These are phyloP conservation scores for Acrodontium crateriforme DNA, from an alignment of 2,329 filamentous ascomycete genomes.

Conservation along the genomic window DNA sequence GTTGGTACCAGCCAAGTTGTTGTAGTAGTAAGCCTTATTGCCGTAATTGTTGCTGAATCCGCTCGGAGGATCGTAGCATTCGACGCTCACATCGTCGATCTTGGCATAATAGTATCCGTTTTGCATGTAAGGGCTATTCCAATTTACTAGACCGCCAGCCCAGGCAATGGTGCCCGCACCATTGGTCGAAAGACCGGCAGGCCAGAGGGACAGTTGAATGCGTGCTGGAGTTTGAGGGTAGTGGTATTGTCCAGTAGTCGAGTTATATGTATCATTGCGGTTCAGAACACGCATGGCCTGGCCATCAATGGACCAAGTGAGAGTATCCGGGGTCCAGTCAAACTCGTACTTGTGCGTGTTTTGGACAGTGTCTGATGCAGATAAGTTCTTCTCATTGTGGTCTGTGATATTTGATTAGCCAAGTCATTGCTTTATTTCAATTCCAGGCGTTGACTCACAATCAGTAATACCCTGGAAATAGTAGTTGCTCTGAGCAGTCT, in stretches of 20 bases:
- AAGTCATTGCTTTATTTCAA: background rate
- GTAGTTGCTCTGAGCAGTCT: slow-evolving; percentile 79
- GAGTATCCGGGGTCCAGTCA: slow-evolving; percentile 74
- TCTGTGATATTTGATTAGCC: slow-evolving; percentile 37
- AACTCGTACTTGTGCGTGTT: slow-evolving; percentile 86
- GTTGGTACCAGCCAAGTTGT: slow-evolving; percentile 51
- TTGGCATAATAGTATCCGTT: slow-evolving; percentile 82
- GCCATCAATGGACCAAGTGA: slow-evolving; percentile 82
- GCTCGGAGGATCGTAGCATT: slow-evolving; percentile 75
- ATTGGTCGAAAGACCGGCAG: slow-evolving; percentile 68
- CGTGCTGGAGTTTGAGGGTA: slow-evolving; percentile 87
- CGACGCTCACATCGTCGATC: slow-evolving; percentile 61
- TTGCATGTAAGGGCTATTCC: slow-evolving; percentile 69
- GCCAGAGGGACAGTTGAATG: slow-evolving; percentile 92
- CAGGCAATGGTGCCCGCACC: slow-evolving; percentile 74
- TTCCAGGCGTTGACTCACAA: slow-evolving; percentile 46
- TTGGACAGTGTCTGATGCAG: slow-evolving; percentile 53
- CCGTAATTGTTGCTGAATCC: slow-evolving; percentile 45
- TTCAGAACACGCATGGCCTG: slow-evolving; percentile 59
- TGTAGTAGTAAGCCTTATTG: slow-evolving; percentile 61
- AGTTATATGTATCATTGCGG: slow-evolving; percentile 73
- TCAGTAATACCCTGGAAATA: slow-evolving; percentile 90
- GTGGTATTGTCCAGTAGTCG: slow-evolving; percentile 63
- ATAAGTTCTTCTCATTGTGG: slow-evolving; percentile 59
- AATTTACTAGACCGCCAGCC: slow-evolving; percentile 84